phyloP scores from a whole-genome alignment of 495 filamentous ascomycete species.

The Xylaria intraflava region DNA sequence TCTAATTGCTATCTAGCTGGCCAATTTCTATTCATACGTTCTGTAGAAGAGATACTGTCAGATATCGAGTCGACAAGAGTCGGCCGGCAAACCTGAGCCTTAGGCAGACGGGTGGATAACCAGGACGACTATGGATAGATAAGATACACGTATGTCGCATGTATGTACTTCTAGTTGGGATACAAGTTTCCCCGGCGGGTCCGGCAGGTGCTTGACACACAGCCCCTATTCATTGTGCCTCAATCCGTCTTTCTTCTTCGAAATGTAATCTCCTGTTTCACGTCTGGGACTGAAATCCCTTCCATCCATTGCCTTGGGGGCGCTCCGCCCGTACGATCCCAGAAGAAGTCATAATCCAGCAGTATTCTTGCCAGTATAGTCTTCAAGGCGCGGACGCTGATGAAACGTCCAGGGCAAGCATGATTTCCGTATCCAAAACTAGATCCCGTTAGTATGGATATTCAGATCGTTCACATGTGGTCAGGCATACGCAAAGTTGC shows the following conservation, averaged over 20 bases:
- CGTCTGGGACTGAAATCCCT: not conserved
- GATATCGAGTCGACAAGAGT: not conserved
- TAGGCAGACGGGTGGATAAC: no score
- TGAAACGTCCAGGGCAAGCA: not conserved
- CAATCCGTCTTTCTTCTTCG: no score
- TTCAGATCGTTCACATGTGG: not conserved
- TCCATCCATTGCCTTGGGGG: not conserved
- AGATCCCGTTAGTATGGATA: not conserved
- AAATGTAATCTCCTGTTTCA: not conserved
- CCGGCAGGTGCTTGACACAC: no score
- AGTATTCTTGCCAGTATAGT: not conserved
- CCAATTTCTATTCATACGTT: no score
- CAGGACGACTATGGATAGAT: no score
- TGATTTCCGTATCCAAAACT: not conserved
- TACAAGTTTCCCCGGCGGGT: no score
- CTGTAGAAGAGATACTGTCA: no score
- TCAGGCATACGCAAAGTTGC: not conserved
- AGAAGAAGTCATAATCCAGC: not conserved
- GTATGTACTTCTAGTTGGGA: no score
- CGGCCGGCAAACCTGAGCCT: no score
- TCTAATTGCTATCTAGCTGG: no score
- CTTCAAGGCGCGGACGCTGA: not conserved
- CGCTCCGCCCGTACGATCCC: not conserved
- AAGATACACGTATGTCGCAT: no score
- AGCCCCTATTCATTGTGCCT: no score